Base-by-base conservation (phyloP, 257 asterid genomes). In the Anisodus tanguticus region DNA sequence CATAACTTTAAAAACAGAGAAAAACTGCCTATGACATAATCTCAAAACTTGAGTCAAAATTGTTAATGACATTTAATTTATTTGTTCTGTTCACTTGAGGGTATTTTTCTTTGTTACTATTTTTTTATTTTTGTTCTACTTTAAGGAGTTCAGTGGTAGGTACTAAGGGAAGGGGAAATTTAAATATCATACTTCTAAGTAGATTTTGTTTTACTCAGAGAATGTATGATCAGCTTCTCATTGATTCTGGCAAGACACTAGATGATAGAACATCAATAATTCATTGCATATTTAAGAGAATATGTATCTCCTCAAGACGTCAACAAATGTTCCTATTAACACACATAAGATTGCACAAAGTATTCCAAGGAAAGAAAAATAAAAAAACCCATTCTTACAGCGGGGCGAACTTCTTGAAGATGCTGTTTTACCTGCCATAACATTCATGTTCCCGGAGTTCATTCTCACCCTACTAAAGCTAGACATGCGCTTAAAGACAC, bases 401-500 rank as follows among this genome's bases (percentile, higher is more conserved):
- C 85, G 89, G 91, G 89, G 85, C 0, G 85, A 85, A 85, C 89
- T 86, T 81, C 89, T 91, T 53, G 97, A 86, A 85, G 89, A 80
- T 78, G 93, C 90, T 82, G 91, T 84, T 86, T 86, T 88, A 82
- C 90, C 93, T 85, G 95, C 88, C 58, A 89, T 90, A 90, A 88
- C 87, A 86, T 89, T 90, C 87, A 66, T 80, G 85, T 88, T 94
- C 83, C 84, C 78, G 70, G 92, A 84, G 81, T 86, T 88, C 83
- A 90, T 60, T 87, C 93, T 91, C 85, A 93, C 74, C 89, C 93
- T 93, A 89, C 95, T 67, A 85, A 96, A 94, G 94, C 98, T 96
- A 90, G 99, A 92, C 94, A 93, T 88, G 64, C 94, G 91, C 82
- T 88, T 97, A n/a, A 94, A 89, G 53, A 95, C 94, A 86, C 89